Evolutionary conservation across 441 rosid genomes (phyloP), one percentile per base, ranked within the genome.

Genomic region (Cnidoscolus chayamansa): DNA sequence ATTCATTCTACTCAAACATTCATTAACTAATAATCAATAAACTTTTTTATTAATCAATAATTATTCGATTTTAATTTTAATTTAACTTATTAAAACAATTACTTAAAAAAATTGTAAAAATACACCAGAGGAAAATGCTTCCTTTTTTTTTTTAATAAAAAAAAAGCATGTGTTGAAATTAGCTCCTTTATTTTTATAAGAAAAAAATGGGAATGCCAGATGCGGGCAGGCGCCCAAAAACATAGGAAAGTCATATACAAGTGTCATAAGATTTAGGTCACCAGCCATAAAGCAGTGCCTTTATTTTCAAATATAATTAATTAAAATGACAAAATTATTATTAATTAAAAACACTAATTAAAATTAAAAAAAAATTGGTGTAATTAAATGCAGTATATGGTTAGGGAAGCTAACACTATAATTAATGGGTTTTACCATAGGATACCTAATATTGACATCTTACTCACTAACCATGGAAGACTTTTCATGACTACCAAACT

Each of bases 381-480:
- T 3, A 3, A 40, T 40, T 40, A 40, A 40, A 3, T 3, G 30
- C 61, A 79, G 83, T 85, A 80, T 61, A 65, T 70, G 66, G 89
- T 84, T 85, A 80, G 89, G 88, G 78, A 84, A 87, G 72, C 86
- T 77, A 87, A 82, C 85, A 78, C 76, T 51, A 16, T 19, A 60
- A 66, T 37, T 19, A 60, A 66, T 37, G 37, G 25, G 11, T 63
- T 40, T 70, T 66, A 50, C 76, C 75, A 64, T 75, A 71, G 59
- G 79, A 64, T 67, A 81, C 86, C 88, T 81, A 87, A 80, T 80
- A 71, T 84, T 80, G 85, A 78, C 88, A 79, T 74, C 63, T 78
- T 48, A 48, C 30, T 81, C 80, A 55, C 84, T 86, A 71, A 84
- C 85, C 86, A 63, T 71, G 16, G 16, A 73, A 68, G 86, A 85